Evolutionary conservation across 1,284 basidiomycete species (phyloP).

Genomic region (Amylostereum chailletii): DNA sequence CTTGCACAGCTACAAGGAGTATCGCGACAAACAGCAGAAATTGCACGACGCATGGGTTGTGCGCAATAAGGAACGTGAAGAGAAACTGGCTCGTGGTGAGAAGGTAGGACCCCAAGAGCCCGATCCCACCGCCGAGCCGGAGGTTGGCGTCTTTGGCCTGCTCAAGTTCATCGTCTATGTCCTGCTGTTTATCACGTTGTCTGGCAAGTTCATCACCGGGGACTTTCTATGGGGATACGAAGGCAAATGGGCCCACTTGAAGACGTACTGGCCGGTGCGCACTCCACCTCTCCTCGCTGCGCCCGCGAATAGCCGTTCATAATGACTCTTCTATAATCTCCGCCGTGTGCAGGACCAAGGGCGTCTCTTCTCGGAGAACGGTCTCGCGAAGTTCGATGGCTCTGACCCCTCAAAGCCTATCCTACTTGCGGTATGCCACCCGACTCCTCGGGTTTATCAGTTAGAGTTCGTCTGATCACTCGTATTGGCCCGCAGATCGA

Average conservation of each 20-base stretch:
- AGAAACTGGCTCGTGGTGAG: slow-evolving; percentile 66
- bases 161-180: slow-evolving; percentile 60
- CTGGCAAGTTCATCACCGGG: slow-evolving; percentile 76
- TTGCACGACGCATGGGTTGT: slow-evolving; percentile 59
- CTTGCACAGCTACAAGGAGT: slow-evolving; percentile 54
- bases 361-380: slow-evolving; percentile 64
- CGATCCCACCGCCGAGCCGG: slow-evolving; percentile 61
- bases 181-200: slow-evolving; percentile 42
- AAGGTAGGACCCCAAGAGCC: slow-evolving; percentile 59
- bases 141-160: slow-evolving; percentile 55
- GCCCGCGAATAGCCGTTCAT: background rate
- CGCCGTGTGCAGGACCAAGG: slow-evolving; percentile 38
- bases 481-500: slow-evolving; percentile 52
- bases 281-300: background rate
- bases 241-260: slow-evolving; percentile 45
- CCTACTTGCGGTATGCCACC: slow-evolving; percentile 69
- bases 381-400: slow-evolving; percentile 74
- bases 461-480: background rate
- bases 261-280: slow-evolving; percentile 56
- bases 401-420: slow-evolving; percentile 59
- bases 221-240: slow-evolving; percentile 75
- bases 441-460: background rate
- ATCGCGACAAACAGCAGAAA: slow-evolving; percentile 51
- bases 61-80: slow-evolving; percentile 62
- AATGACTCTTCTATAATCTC: background rate